These are phyloP conservation scores for Penstemon davidsonii DNA, from an alignment of 257 asterid genomes.

Conservation along the genomic window DNA sequence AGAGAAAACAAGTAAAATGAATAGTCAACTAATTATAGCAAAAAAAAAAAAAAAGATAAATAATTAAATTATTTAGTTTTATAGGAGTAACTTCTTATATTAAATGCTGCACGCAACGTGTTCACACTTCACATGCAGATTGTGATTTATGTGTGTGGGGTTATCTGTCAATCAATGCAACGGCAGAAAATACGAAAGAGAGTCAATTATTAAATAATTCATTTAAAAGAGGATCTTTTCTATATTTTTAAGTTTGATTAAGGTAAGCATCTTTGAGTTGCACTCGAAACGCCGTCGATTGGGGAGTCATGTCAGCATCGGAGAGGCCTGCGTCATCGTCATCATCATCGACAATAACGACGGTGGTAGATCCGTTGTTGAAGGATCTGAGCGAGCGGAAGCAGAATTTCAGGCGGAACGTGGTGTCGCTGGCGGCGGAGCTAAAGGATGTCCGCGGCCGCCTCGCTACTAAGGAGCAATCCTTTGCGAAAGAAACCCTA, in stretches of 20 bases:
- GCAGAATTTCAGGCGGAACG: slow-evolving; percentile 82
- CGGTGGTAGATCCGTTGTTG: slow-evolving; percentile 73
- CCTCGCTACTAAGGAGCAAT: slow-evolving; percentile 62
- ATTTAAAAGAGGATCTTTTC: too few relatives aligned
- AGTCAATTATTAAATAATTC: neutral
- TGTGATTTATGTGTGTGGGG: slow-evolving; percentile 32
- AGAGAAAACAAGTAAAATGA: neutral
- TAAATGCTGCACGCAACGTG: slow-evolving; percentile 48
- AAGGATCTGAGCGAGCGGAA: slow-evolving; percentile 87
- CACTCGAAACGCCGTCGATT: neutral
- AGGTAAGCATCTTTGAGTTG: neutral
- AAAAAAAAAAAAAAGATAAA: neutral
- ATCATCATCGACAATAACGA: neutral
- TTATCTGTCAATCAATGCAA: slow-evolving; percentile 38
- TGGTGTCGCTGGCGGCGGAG: slow-evolving; percentile 82
- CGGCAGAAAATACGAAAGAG: slow-evolving; percentile 8
- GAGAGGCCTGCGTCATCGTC: slow-evolving; percentile 35
- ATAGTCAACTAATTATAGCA: neutral
- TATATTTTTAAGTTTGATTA: neutral
- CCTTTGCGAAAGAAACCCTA: slow-evolving; percentile 50
- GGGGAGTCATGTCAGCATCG: slow-evolving; percentile 36
- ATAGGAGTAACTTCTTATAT: slow-evolving; percentile 1
- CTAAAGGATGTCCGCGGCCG: slow-evolving; percentile 77
- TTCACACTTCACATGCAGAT: slow-evolving; percentile 60
- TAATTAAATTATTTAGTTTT: neutral